Conservation (phyloP, 306 rosid genomes). For the Potentilla sterilis region DNA sequence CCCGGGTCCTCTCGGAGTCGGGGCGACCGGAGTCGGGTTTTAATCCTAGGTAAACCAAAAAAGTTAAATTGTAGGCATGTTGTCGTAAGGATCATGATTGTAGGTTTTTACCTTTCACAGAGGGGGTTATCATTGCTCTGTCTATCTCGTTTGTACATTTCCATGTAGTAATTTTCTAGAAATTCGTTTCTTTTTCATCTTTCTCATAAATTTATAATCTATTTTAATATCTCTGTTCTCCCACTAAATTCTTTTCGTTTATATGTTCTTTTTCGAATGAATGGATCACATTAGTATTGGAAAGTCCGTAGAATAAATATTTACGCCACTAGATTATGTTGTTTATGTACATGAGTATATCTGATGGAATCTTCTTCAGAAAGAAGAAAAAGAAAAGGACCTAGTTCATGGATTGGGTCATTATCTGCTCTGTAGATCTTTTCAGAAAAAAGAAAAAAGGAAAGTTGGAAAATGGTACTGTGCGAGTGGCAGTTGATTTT, state of each 20-base stretch:
- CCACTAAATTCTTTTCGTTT: not conserved
- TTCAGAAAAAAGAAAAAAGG: no score
- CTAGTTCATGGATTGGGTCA: no score
- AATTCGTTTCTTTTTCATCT: conserved; percentile 4
- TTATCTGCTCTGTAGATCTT: no score
- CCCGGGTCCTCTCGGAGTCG: conserved; percentile 61
- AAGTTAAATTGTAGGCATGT: conserved; percentile 4
- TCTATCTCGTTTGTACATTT: conserved; percentile 33
- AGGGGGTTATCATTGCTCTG: conserved; percentile 19
- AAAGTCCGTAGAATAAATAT: no score
- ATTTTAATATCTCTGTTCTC: not conserved
- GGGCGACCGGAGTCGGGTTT: conserved; percentile 86
- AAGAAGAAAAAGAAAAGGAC: no score
- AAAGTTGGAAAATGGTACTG: not conserved
- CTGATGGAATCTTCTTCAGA: no score
- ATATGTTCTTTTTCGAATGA: no score
- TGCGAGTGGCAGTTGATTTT: not conserved
- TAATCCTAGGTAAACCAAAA: conserved; percentile 26
- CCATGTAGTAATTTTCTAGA: conserved; percentile 30
- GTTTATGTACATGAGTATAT: no score
- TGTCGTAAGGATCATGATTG: conserved; percentile 16
- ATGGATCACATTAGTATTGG: no score
- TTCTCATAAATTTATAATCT: not conserved
- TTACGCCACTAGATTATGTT: no score
- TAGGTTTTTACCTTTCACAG: conserved; percentile 23